These are phyloP conservation scores for Cryoendolithus antarcticus DNA, from an alignment of 2,329 filamentous ascomycete species.

Conservation along the genomic window DNA sequence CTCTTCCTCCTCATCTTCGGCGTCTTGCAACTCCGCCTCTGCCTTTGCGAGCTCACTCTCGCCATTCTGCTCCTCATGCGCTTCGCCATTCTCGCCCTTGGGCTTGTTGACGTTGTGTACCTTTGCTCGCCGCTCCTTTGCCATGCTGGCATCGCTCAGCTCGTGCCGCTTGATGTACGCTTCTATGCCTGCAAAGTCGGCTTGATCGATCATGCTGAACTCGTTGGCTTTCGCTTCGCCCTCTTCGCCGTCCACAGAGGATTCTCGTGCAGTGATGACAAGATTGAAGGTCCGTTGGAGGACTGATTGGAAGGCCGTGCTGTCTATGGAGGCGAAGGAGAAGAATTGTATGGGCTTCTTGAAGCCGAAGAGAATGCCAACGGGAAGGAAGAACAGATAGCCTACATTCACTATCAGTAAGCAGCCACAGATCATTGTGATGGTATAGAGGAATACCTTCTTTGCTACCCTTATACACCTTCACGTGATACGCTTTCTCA, in stretches of 20 bases:
- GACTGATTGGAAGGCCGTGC: conserved; percentile 51
- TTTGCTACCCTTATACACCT: conserved; percentile 52
- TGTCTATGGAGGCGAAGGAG: conserved; percentile 45
- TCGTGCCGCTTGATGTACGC: conserved; percentile 48
- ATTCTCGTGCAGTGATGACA: conserved; percentile 32
- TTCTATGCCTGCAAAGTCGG: conserved; percentile 50
- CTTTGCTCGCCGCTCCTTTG: conserved; percentile 47
- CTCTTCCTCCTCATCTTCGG: conserved; percentile 23
- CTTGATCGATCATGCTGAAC: conserved; percentile 54
- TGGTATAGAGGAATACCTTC: conserved; percentile 31
- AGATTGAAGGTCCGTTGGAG: conserved; percentile 56
- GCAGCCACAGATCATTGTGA: not conserved
- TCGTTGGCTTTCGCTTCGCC: conserved; percentile 45
- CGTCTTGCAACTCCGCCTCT: conserved; percentile 21
- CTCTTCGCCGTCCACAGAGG: conserved; percentile 15
- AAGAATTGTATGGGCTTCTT: conserved; percentile 55
- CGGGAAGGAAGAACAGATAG: conserved; percentile 50
- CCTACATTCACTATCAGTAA: conserved; percentile 26
- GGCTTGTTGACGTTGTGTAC: conserved; percentile 41
- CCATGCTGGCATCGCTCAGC: conserved; percentile 52
- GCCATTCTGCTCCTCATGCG: conserved; percentile 8
- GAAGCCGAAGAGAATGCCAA: conserved; percentile 51
- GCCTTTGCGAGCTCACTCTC: conserved; percentile 19
- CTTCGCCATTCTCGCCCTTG: conserved; percentile 9
- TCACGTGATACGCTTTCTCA: conserved; percentile 52